Evolutionary conservation across 495 filamentous ascomycete species (phyloP), one percentile per base, ranked within the genome.

Genomic region (Elasticomyces elasticus): DNA sequence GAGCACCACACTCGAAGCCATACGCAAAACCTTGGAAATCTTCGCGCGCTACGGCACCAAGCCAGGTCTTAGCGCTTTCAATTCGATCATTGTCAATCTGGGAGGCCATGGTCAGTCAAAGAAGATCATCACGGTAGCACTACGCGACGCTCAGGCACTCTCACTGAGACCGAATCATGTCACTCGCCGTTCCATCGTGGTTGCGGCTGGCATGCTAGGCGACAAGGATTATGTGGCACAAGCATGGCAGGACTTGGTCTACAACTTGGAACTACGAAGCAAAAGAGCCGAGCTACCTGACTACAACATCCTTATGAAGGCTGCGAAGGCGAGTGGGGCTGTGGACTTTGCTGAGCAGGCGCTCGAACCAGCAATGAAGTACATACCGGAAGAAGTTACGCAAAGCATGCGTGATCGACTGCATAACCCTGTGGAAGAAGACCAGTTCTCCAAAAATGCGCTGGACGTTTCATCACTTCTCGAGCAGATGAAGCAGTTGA

Each of bases 81-180:
- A 73, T 46, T 67, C 56, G 17, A 61, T 74, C 43, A 69, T 74
- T 20, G 55, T 60, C 13, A 38, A 66, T 15, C 62, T 69, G 5
- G 69, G 58, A 10, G 71, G 71, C 9, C 63, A 62, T 31, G 52
- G 70, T 0, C 40, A 50, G 22, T 62, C 60, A 3, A 51, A 56
- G 15, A 62, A 70, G 10, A 49, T 72, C 1, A 56, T 72, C 20
- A 55, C 56, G 17, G 51, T 51, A 20, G 66, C 59, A 5, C 38
- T 73, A 2, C 52, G 51, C 28, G 65, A 69, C 44, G 45, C 68
- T 27, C 33, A 55, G 2, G 43, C 52, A 1, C 55, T 66, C 19
- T 50, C 54, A 1, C 35, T 72, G n/a, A n/a, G 54, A 19, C 62
- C 64, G 0, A 66, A 59, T 35, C 43, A 60, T 6, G 48, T 74